A percentile compares a stretch with the other conserved stretches of the same genome.
These are phyloP conservation scores for Daedalea quercina DNA, from an alignment of 768 basidiomycete species.

Conservation along the genomic window DNA sequence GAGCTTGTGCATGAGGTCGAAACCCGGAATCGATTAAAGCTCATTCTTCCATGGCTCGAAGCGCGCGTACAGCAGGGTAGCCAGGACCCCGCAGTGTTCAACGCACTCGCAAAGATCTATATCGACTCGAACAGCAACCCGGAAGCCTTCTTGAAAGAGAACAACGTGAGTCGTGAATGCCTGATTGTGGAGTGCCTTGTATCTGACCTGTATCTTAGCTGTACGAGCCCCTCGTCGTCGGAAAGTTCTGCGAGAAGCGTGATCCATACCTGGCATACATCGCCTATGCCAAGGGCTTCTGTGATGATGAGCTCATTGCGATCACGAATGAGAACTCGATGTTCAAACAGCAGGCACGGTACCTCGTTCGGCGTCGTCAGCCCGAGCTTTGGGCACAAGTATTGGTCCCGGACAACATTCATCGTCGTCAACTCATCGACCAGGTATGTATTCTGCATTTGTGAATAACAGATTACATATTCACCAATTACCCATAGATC, in stretches of 20 bases:
- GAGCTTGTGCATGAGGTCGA: constrained; percentile 98
- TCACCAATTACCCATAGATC: constrained; percentile 69
- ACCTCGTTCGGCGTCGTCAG: constrained; percentile 93
- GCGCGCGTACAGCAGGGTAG: constrained; percentile 88
- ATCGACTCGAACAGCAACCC: constrained; percentile 99
- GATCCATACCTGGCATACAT: constrained; percentile 99
- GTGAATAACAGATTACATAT: neutral
- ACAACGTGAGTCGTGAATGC: constrained; percentile 61
- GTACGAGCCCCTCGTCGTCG: constrained; percentile 95
- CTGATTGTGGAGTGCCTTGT: neutral
- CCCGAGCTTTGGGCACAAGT: constrained; percentile 97
- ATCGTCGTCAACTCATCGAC: constrained; percentile 91
- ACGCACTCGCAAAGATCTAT: constrained; percentile 96
- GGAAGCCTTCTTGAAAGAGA: constrained; percentile 96
- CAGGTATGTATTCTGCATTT: constrained; percentile 44
- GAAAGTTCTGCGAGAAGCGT: constrained; percentile 98
- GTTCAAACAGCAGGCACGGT: constrained; percentile 99
- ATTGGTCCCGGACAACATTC: constrained; percentile 79
- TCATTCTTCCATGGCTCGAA: constrained; percentile 97
- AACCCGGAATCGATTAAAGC: constrained; percentile 89
- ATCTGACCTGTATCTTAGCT: constrained; percentile 40
- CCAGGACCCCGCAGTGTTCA: constrained; percentile 91
- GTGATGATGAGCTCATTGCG: constrained; percentile 92
- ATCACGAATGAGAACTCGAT: constrained; percentile 99
- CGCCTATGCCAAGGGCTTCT: constrained; percentile 98